Evolutionary conservation across 768 basidiomycete genomes (phyloP), one percentile per base, ranked within the genome.

Genomic region (Clitopilus hobsonii): DNA sequence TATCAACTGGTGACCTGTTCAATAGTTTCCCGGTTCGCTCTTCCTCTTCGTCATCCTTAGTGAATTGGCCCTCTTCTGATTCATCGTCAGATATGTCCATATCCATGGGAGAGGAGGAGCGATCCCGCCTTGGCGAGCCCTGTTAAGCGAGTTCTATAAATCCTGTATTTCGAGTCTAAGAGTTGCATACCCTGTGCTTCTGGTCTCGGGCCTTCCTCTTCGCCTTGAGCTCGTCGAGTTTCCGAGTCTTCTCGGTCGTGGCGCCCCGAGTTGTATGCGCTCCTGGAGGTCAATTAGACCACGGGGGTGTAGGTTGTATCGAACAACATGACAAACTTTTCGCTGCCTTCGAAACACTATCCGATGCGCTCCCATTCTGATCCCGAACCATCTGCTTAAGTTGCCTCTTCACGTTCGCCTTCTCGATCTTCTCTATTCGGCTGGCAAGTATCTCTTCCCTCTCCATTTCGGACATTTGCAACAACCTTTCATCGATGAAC

Each of bases 141-240:
- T 67, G 81, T 86, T 58, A 32, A 65, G 50, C 23, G 18, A 18
- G 45, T 57, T 14, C 52, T n/a, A n/a, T n/a, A n/a, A 29, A 7
- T 22, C 22, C 18, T 20, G 4, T 13, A 5, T 28, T 52, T 11
- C 38, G 24, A 51, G 16, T 22, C 11, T 1, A 22, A 5, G 36
- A 41, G 20, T 18, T 51, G 68, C 84, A 59, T 69, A 94, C 94
- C 57, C 86, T 81, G 67, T 86, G 89, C 70, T 88, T 87, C 69
- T 95, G 91, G 60, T 88, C 91, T 71, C 94, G 95, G 7, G 91
- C 93, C 62, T 87, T 90, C 29, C 95, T 81, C 63, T 79, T 87
- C 5, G 88, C 91, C 71, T 89, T 95, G 24, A 97, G 77, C 66
- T 94, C 94, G 57, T 89, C 89, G 7, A 94, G 77, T 64, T 86